Base-by-base conservation (phyloP, 2,329 filamentous ascomycete genomes). In the Colletotrichum orbiculare region DNA sequence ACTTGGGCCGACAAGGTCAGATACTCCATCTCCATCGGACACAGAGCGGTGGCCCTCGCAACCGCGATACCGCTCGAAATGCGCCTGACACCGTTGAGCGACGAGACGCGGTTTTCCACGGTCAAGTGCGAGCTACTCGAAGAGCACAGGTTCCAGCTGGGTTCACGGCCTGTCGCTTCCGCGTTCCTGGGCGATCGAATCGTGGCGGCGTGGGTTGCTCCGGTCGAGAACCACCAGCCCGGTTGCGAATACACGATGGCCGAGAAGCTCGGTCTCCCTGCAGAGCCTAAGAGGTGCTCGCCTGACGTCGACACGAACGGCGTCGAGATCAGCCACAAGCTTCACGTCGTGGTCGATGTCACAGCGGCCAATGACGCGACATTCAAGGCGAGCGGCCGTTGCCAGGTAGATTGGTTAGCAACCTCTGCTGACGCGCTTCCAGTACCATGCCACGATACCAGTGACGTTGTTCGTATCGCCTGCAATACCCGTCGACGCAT, bases 21-120 rank as follows among this genome's bases (percentile, higher is more conserved):
- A 2, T 65, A 65, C n/a, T 52, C 45, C 8, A 41, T 65, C 0
- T 61, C 62, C 1, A 35, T 61, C n/a, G 45, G 25, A n/a, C 62
- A 65, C 12, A 46, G 33, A 2, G 62, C 62, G 15, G 42, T 61
- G 10, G 62, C 62, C 8, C 57, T 65, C 15, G 57, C 57, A 1
- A 65, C 57, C 11, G 41, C 17, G 8, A 25, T 65, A 5, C 62
- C 62, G 2, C 34, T 65, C 6, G 52, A 60, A 33, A 38, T 65
- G 9, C 38, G 15, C 15, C 38, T 65, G 10, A 56, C 50, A 43
- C 43, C 50, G n/a, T 6, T 61, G 45, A 12, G 39, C 7, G 45
- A 39, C 34, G 50, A 37, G 5, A 12, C 15, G 1, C 37, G 38
- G 12, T 15, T 55, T 8, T 13, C 43, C 3, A 35, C 12, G 11